Evolutionary conservation across 2,329 filamentous ascomycete genomes (phyloP).

Genomic region (Aspergillus melleus): DNA sequence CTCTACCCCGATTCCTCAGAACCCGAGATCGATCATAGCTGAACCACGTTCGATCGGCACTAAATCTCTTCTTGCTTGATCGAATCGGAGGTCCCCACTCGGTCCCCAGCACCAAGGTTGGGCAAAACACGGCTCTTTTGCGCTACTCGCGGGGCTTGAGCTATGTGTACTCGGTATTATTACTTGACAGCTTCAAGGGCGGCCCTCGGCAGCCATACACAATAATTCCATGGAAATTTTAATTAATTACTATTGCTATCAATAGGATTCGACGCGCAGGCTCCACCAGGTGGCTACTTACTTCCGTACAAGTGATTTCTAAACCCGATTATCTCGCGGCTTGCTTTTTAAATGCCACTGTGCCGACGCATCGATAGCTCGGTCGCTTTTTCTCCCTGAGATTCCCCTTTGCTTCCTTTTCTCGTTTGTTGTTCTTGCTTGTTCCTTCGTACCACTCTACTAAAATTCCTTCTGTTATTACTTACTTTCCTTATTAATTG

Average conservation of each 20-base stretch:
- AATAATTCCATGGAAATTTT: neutral
- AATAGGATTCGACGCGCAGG: constrained; percentile 14
- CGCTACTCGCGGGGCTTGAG: constrained; percentile 9
- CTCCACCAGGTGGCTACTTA: constrained; percentile 7
- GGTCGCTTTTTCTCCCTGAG: neutral
- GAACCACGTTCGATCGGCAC: constrained; percentile 4
- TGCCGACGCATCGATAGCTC: constrained; percentile 4
- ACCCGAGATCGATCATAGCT: neutral
- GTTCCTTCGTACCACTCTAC: constrained; percentile 13
- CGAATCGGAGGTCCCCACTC: constrained; percentile 6
- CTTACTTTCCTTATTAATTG: constrained; percentile 1
- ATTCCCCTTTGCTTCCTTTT: neutral
- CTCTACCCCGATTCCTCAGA: neutral
- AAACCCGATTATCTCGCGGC: neutral
- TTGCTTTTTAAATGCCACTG: constrained; percentile 18
- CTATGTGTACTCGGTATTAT: constrained; percentile 5
- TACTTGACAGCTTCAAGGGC: constrained; percentile 4
- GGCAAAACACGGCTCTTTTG: constrained; percentile 5
- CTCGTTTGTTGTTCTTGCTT: neutral
- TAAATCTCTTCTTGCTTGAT: constrained; percentile 2
- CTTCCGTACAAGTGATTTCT: constrained; percentile 5
- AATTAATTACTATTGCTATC: constrained; percentile 13
- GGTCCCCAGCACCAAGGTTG: constrained; percentile 2
- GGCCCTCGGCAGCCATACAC: constrained; percentile 3
- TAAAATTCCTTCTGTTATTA: neutral